Base-by-base conservation (phyloP, 2,329 filamentous ascomycete genomes). In the Penicillium capsulatum region DNA sequence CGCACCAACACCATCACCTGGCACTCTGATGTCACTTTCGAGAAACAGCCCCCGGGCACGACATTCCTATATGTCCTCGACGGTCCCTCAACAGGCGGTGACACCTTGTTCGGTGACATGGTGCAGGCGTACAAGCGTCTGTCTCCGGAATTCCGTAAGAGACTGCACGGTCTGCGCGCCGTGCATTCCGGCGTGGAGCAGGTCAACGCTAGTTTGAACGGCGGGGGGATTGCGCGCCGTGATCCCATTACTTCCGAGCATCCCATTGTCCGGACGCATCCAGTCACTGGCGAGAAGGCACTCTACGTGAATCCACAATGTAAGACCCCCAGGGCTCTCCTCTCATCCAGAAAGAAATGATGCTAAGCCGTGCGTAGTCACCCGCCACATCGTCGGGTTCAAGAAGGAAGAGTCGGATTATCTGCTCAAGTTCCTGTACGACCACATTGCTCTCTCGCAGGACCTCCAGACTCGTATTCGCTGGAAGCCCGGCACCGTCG, bases 61-160 rank as follows among this genome's bases (percentile, higher is more conserved):
- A 94, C 90, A 0, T 94, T 95, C 66, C 67, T 95, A 24, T 94
- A 94, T 60, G 74, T 89, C 34, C 76, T 96, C n/a, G 88, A 95
- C 59, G 82, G 79, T 31, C 89, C 89, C 1, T 73, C 78, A 27
- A 82, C 79, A 1, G 89, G 89, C 24, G 90, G 89, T 33, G 89
- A 95, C 60, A 95, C 89, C 0, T 69, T 94, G 3, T 95, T 94
- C 56, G 80, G 75, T 31, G 84, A 94, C 59, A 80, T 84, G 52
- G 87, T 74, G 0, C 83, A 85, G 63, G 89, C 90, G 1, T 96
- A 95, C 61, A 78, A 81, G 47, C 76, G 89, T 4, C 74, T 96
- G 2, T 89, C 83, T 39, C 85, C 86, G 0, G 76, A 80, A 27
- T 92, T 94, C 71, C 80, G 80, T 58, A 79, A 88, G 70, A 75